Evolutionary conservation across 2,329 filamentous ascomycete species (phyloP), one percentile per base, ranked within the genome.

Genomic region (Sporothrix schenckii): DNA sequence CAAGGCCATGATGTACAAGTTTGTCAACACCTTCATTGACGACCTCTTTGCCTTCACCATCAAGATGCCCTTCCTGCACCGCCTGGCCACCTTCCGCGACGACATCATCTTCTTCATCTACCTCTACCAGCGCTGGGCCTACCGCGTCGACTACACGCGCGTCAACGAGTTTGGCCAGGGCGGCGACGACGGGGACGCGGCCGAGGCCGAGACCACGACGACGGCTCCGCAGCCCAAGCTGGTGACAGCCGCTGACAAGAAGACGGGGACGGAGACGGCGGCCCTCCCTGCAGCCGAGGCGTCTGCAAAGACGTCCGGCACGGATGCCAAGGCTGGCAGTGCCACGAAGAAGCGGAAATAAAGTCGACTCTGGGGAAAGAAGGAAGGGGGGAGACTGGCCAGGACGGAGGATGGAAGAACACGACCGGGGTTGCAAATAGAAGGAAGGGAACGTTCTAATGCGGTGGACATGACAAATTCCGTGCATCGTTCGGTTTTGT

Each of bases 41-140:
- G 95, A 99, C 78, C 85, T 99, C 44, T 99, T 99, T 78, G 95
- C 95, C 2, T 99, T 98, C 77, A 99, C 95, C 52, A 97, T 99
- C 84, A 98, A 98, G 83, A 99, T 99, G 95, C 95, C 95, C 0
- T 88, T 94, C 73, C 85, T 99, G 67, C 95, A 99, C 80, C 89
- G 95, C 19, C 84, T 99, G 66, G 93, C 95, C 0, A 98, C 95
- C 0, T 86, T 99, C 73, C 87, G 95, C 72, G 95, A 99, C 79
- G 95, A 99, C 77, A 86, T 99, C 74, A 98, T 99, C 78, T 99
- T 99, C 86, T 99, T 99, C 79, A 86, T 99, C 71, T 99, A 97
- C 82, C 76, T 99, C 4, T 99, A 99, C 81, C 95, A 99, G 83
- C 88, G 90, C 72, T 99, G 89, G 87, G 91, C 91, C 69, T 99